Conservation (phyloP, 2,329 filamentous ascomycete species). For the Beauveria scarabaeidicola region DNA sequence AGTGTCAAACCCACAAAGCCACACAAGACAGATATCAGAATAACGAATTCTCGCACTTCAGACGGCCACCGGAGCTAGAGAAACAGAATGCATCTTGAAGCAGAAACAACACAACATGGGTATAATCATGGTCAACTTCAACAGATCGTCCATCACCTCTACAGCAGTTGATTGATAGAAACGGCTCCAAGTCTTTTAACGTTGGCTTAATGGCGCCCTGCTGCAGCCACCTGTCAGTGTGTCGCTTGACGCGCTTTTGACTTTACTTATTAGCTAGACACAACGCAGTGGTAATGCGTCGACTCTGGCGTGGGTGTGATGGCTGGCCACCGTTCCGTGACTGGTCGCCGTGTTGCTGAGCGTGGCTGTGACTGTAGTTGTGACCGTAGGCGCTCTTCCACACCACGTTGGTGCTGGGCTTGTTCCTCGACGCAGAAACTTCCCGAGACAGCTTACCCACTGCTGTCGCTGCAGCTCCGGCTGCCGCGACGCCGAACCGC, state of each 20-base stretch:
- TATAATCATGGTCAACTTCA: background rate
- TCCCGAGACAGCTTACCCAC: background rate
- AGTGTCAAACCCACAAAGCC: too few species aligned
- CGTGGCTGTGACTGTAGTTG: background rate
- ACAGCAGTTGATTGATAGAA: background rate
- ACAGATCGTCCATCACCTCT: background rate
- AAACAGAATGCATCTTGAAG: too few species aligned
- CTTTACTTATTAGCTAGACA: background rate
- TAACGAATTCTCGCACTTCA: too few species aligned
- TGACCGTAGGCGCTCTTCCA: too few species aligned
- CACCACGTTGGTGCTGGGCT: background rate
- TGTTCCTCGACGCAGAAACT: background rate
- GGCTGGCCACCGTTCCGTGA: background rate
- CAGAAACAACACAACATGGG: too few species aligned
- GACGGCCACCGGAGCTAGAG: too few species aligned
- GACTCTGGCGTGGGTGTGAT: background rate
- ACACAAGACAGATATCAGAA: too few species aligned
- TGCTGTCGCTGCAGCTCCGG: background rate
- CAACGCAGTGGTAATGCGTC: background rate
- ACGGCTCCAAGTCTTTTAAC: slow-evolving; percentile 3
- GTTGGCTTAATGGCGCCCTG: background rate
- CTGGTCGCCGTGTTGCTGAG: background rate
- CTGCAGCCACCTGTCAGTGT: background rate
- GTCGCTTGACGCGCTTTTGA: slow-evolving; percentile 3
- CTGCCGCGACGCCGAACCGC: background rate